phyloP scores from a whole-genome alignment of 2,329 filamentous ascomycete genomes.

The Coleophoma cylindrospora region DNA sequence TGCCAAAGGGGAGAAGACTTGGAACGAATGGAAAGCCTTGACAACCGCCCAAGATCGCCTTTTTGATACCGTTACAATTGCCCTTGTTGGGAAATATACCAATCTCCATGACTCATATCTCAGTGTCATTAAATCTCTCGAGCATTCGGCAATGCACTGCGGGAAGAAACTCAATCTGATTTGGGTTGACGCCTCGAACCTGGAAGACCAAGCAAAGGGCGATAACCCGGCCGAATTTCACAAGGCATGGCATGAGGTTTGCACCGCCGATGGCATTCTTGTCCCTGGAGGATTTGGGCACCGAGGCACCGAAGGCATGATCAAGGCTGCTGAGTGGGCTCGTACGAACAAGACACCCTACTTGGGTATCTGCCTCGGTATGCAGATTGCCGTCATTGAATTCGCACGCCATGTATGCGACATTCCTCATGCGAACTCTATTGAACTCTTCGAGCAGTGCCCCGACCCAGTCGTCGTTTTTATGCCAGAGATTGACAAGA shows the following conservation, averaged over 20 bases:
- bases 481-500: slow-evolving; percentile 83
- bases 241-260: slow-evolving; percentile 79
- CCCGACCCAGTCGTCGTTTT: slow-evolving; percentile 61
- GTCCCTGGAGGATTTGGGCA: slow-evolving; percentile 61
- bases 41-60: slow-evolving; percentile 63
- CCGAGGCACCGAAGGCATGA: slow-evolving; percentile 86
- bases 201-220: slow-evolving; percentile 63
- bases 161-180: slow-evolving; percentile 72
- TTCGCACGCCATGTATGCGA: slow-evolving; percentile 73
- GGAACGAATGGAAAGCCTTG: slow-evolving; percentile 72
- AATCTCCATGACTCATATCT: slow-evolving; percentile 82
- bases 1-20: slow-evolving; percentile 62
- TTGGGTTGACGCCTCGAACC: slow-evolving; percentile 79
- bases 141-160: slow-evolving; percentile 88
- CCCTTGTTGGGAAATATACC: slow-evolving; percentile 88
- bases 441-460: slow-evolving; percentile 25
- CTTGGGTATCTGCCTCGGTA: slow-evolving; percentile 85
- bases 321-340: slow-evolving; percentile 80
- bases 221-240: slow-evolving; percentile 69
- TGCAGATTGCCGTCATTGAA: slow-evolving; percentile 85
- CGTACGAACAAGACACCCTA: slow-evolving; percentile 76
- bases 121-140: slow-evolving; percentile 77
- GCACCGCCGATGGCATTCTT: slow-evolving; percentile 59
- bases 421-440: slow-evolving; percentile 37
- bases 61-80: slow-evolving; percentile 70